phyloP scores from a whole-genome alignment of 1,139 yeast species.

The Zygosaccharomyces pseudobailii region DNA sequence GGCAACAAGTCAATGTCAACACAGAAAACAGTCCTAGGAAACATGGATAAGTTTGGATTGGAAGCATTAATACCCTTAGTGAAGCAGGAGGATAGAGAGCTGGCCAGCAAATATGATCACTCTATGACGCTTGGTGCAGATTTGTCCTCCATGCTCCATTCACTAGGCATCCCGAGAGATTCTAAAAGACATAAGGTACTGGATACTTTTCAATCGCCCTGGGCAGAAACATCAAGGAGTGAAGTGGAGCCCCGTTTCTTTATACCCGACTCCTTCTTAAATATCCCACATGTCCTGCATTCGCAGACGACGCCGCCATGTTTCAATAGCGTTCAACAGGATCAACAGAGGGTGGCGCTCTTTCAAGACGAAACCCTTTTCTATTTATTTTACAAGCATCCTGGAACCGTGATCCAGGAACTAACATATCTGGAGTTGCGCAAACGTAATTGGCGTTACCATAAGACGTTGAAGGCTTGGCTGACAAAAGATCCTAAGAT shows the following conservation, averaged over 20 bases:
- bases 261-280: constrained; percentile 41
- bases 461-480: constrained; percentile 95
- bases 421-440: constrained; percentile 86
- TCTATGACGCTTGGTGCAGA: constrained; percentile 78
- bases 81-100: constrained; percentile 34
- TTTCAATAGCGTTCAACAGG: constrained; percentile 39
- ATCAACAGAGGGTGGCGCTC: constrained; percentile 66
- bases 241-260: constrained; percentile 78
- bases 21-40: neutral
- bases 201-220: constrained; percentile 80
- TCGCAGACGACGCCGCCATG: constrained; percentile 31
- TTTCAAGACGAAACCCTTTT: constrained; percentile 91
- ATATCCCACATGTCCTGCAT: constrained; percentile 37
- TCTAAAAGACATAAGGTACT: constrained; percentile 42
- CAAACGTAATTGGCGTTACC: constrained; percentile 94
- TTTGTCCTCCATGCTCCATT: constrained; percentile 61
- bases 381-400: constrained; percentile 89
- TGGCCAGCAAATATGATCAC: constrained; percentile 25
- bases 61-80: constrained; percentile 66
- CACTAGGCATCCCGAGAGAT: constrained; percentile 31
- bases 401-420: constrained; percentile 90
- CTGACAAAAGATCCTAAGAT: constrained; percentile 87
- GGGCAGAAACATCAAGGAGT: constrained; percentile 87
- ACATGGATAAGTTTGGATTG: constrained; percentile 65
- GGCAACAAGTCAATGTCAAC: neutral